Percentiles rank a stretch among this genome's conserved stretches.
Conservation (phyloP, 1,284 basidiomycete species). For the Cutaneotrichosporon daszewskae region DNA sequence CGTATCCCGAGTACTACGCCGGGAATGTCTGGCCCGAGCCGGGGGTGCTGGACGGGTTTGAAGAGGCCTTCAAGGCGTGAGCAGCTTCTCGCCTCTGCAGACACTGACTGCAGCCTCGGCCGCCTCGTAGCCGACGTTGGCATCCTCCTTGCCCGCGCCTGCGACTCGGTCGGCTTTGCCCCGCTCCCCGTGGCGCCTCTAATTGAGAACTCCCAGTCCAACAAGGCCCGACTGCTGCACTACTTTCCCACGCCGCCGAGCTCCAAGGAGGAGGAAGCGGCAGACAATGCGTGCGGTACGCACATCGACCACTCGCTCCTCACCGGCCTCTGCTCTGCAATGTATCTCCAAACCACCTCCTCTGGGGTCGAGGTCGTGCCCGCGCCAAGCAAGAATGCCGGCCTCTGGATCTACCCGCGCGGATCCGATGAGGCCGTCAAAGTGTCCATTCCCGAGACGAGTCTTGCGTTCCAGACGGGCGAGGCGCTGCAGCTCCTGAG, state of each 20-base stretch:
- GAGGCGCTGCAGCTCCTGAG: constrained; percentile 86
- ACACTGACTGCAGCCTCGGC: constrained; percentile 33
- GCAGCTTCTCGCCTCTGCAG: constrained; percentile 15
- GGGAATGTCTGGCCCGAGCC: constrained; percentile 58
- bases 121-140: constrained; percentile 76
- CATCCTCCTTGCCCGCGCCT: constrained; percentile 69
- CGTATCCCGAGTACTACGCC: constrained; percentile 59
- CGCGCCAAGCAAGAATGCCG: constrained; percentile 51
- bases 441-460: constrained; percentile 67
- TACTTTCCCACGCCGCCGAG: constrained; percentile 72
- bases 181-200: constrained; percentile 36
- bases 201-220: constrained; percentile 39
- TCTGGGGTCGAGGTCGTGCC: not conserved
- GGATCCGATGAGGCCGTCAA: constrained; percentile 54
- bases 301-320: constrained; percentile 72
- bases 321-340: constrained; percentile 65
- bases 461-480: constrained; percentile 80
- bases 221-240: constrained; percentile 72
- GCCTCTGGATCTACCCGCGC: constrained; percentile 81
- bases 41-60: constrained; percentile 63
- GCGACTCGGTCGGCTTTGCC: constrained; percentile 74
- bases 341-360: constrained; percentile 4
- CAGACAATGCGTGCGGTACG: constrained; percentile 64
- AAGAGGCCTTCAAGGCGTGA: constrained; percentile 77
- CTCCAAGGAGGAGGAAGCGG: constrained; percentile 50